phyloP scores from a whole-genome alignment of 2,329 filamentous ascomycete genomes.

The Pseudomassariella vexata region DNA sequence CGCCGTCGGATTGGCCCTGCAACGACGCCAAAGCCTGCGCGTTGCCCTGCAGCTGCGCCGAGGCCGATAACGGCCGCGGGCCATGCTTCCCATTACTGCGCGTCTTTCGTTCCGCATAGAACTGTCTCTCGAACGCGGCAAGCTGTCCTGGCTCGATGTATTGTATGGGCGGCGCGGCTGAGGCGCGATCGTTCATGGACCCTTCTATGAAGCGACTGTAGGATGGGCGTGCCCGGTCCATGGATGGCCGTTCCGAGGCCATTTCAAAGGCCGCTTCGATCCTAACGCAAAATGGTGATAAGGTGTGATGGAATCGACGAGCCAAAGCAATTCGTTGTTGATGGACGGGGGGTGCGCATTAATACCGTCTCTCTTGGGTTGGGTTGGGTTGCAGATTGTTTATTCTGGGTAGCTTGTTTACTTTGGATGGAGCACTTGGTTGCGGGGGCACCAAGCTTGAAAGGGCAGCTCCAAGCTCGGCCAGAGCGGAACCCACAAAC shows the following conservation, averaged over 20 bases:
- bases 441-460: too few species aligned
- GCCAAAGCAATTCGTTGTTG: too few species aligned
- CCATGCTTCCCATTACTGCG: slow-evolving; percentile 3
- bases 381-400: too few species aligned
- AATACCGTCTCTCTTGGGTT: too few species aligned
- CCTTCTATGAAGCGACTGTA: slow-evolving; percentile 67
- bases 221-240: slow-evolving; percentile 6
- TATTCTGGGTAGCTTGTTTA: too few species aligned
- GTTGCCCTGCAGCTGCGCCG: slow-evolving; percentile 10
- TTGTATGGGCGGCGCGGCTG: slow-evolving; percentile 61
- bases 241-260: slow-evolving; percentile 24
- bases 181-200: slow-evolving; percentile 78
- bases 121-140: slow-evolving; percentile 21
- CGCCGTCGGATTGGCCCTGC: slow-evolving; percentile 2
- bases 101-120: slow-evolving; percentile 12
- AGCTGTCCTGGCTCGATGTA: slow-evolving; percentile 46
- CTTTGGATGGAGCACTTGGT: too few species aligned
- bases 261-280: too few species aligned
- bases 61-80: slow-evolving; percentile 15
- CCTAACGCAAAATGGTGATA: too few species aligned
- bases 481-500: too few species aligned
- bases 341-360: too few species aligned
- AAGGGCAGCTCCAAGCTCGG: too few species aligned
- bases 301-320: too few species aligned
- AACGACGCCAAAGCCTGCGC: slow-evolving; percentile 8